These are phyloP conservation scores for Pythium plurisporium DNA, from an alignment of 352 stramenopile species.

Conservation along the genomic window DNA sequence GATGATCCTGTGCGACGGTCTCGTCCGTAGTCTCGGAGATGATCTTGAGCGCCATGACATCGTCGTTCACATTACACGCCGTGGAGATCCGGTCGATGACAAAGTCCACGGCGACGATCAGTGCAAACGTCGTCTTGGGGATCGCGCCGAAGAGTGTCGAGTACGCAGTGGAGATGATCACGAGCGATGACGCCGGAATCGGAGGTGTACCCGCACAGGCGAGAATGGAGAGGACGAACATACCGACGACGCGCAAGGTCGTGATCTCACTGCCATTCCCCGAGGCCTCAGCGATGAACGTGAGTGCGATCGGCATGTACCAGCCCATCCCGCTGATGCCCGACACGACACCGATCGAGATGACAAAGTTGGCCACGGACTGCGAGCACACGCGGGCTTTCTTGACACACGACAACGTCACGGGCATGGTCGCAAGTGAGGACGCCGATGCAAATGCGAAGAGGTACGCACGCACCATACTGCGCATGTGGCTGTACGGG, in stretches of 20 bases:
- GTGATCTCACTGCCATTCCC: constrained; percentile 55
- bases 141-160: constrained; percentile 56
- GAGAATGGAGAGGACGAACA: constrained; percentile 63
- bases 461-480: constrained; percentile 64
- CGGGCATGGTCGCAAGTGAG: constrained; percentile 59
- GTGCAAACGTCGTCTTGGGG: constrained; percentile 49
- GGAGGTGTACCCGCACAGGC: constrained; percentile 46
- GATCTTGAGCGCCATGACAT: constrained; percentile 74
- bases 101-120: constrained; percentile 67
- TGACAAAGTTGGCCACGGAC: constrained; percentile 69
- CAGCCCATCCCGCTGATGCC: constrained; percentile 58
- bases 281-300: constrained; percentile 62
- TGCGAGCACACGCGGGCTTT: constrained; percentile 63
- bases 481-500: constrained; percentile 66
- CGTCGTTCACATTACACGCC: constrained; percentile 76
- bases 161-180: constrained; percentile 65
- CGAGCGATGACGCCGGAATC: constrained; percentile 46
- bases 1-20: constrained; percentile 53
- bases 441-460: constrained; percentile 69
- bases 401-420: constrained; percentile 62
- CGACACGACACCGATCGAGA: constrained; percentile 65
- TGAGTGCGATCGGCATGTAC: constrained; percentile 58
- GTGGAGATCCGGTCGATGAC: constrained; percentile 60
- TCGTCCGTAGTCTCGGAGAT: constrained; percentile 75
- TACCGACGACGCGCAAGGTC: constrained; percentile 38